Evolutionary conservation across 495 filamentous ascomycete species (phyloP).

Genomic region (Hyphodiscus hymeniophilus): DNA sequence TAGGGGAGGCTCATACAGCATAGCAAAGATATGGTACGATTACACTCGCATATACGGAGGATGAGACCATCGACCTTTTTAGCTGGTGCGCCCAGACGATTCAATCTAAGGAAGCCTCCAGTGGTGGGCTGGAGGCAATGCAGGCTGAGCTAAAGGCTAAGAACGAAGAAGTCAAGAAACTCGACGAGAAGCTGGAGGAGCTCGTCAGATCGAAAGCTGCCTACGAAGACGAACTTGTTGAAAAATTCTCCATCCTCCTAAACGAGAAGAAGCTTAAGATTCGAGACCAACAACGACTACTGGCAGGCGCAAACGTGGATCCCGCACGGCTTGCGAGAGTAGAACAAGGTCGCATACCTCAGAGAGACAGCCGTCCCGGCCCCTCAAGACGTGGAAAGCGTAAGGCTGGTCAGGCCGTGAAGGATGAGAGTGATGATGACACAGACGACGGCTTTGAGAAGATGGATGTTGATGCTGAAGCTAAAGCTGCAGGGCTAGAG

Average conservation of each 20-base stretch:
- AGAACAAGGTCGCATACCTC: conserved; percentile 13
- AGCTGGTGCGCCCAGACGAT: conserved; percentile 60
- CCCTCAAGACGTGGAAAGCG: conserved; percentile 40
- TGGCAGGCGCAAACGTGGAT: conserved; percentile 32
- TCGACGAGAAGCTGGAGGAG: conserved; percentile 54
- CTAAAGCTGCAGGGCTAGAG: conserved; percentile 32
- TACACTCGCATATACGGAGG: conserved; percentile 49
- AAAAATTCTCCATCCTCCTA: conserved; percentile 61
- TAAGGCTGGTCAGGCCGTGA: conserved; percentile 30
- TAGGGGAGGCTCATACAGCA: neutral
- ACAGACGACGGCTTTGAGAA: conserved; percentile 44
- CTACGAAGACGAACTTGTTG: conserved; percentile 61
- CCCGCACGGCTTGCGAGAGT: conserved; percentile 5
- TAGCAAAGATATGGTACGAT: conserved; percentile 68
- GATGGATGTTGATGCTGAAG: conserved; percentile 49
- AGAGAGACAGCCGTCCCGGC: conserved; percentile 16
- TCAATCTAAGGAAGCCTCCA: conserved; percentile 15
- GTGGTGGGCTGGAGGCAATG: conserved; percentile 37
- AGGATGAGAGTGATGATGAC: conserved; percentile 31
- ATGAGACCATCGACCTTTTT: conserved; percentile 59
- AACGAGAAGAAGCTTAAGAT: conserved; percentile 94
- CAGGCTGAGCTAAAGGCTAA: conserved; percentile 35
- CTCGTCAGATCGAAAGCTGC: conserved; percentile 56
- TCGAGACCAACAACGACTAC: conserved; percentile 64
- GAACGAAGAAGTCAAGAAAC: conserved; percentile 37